Percentiles rank a stretch among this genome's conserved stretches.
These are phyloP conservation scores for Lepidium didymum DNA, from an alignment of 345 rosid genomes.

Conservation along the genomic window DNA sequence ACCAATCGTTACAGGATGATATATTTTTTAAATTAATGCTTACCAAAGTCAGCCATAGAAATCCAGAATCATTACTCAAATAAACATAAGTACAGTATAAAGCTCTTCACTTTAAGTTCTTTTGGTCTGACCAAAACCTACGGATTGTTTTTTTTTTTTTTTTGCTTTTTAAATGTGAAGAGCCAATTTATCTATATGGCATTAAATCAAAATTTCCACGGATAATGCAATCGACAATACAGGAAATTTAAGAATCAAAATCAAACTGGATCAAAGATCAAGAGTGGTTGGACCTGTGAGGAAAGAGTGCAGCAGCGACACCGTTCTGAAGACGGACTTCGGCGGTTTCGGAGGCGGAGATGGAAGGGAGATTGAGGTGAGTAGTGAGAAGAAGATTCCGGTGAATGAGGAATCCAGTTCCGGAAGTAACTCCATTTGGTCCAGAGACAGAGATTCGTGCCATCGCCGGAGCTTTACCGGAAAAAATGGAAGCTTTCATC, in stretches of 20 bases:
- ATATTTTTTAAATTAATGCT: background rate
- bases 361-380: constrained; percentile 75
- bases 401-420: constrained; percentile 77
- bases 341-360: constrained; percentile 65
- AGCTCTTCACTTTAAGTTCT: background rate
- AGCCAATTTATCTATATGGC: background rate
- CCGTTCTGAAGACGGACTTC: constrained; percentile 76
- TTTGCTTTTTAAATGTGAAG: background rate
- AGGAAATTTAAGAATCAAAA: background rate
- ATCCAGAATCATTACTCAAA: constrained; percentile 15
- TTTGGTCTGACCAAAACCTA: constrained; percentile 8
- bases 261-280: background rate
- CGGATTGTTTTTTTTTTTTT: background rate
- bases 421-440: constrained; percentile 38
- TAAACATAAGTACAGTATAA: constrained; percentile 15
- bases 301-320: constrained; percentile 61
- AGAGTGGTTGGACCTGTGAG: constrained; percentile 50
- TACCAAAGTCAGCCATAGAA: constrained; percentile 17
- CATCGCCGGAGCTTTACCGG: constrained; percentile 55
- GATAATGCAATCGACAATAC: constrained; percentile 20
- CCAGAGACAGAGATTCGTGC: constrained; percentile 45
- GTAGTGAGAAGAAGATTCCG: constrained; percentile 82
- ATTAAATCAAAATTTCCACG: background rate
- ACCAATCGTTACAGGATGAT: background rate
- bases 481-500: constrained; percentile 69